Base-by-base conservation (phyloP, 768 basidiomycete genomes). In the Cyclocybe cylindracea region DNA sequence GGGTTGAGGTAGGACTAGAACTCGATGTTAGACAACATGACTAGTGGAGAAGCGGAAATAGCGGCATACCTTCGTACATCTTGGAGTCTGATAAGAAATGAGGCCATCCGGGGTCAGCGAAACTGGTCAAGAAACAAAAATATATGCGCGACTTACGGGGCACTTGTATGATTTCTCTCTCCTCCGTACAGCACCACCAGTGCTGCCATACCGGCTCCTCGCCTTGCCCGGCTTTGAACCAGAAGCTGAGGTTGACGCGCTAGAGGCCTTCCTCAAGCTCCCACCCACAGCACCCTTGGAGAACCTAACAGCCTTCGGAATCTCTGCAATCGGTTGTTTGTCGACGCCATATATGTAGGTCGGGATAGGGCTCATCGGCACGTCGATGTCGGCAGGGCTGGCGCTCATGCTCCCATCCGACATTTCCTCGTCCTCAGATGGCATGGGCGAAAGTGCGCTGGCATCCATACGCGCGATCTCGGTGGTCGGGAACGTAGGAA, bases 1-100 rank as follows among this genome's bases (percentile, higher is more conserved):
- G 83, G 77, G 64, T 84, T 86, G 38, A 85, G 75, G 59, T 87
- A 87, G 29, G 78, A 67, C 78, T 85, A 43, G 14, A 37, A 11
- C 19, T 36, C 14, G 44, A 40, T 11, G 36, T 43, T 9, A 52
- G 39, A 6, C n/a, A 39, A 11, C 14, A 16, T 37, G 39, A 9
- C 4, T 14, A 44, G 19, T 50, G 36, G 24, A 13, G 34, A 40
- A 43, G 48, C 18, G n/a, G 7, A 32, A n/a, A n/a, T 10, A 42
- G 24, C 38, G 54, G n/a, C 70, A 50, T 54, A 75, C 78, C 72
- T 83, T 86, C 16, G 77, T 76, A 58, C 83, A 85, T 4, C 80
- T 80, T 2, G 71, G 63, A 54, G 67, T 73, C 71, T 74, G 42
- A 14, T 48, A 18, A 7, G 16, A n/a, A 44, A 38, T 48, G 14